These are phyloP conservation scores for Blastobotrys proliferans DNA, from an alignment of 1,139 yeast species.

Conservation along the genomic window DNA sequence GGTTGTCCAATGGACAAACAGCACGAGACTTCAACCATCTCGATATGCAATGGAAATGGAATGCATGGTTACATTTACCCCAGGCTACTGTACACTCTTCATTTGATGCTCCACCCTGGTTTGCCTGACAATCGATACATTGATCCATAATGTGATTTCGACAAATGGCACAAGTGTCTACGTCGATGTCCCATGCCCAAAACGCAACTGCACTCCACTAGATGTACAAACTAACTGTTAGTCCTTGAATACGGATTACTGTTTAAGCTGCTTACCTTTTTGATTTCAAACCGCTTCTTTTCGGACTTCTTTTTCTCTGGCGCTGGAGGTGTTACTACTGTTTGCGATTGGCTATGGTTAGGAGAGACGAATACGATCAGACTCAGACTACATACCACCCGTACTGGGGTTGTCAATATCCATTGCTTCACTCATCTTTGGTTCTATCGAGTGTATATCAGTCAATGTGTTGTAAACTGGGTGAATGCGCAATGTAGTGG, in stretches of 20 bases:
- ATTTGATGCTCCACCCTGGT: conserved; percentile 60
- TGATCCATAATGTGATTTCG: conserved; percentile 98
- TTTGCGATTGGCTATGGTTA: background rate
- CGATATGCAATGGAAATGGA: conserved; percentile 92
- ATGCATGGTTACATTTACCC: conserved; percentile 95
- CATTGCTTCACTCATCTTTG: conserved; percentile 33
- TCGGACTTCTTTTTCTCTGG: conserved; percentile 23
- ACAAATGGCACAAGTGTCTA: conserved; percentile 97
- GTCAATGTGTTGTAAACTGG: too few relatives aligned
- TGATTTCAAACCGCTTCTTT: conserved; percentile 62
- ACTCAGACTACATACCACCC: conserved; percentile 1
- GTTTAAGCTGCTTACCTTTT: conserved; percentile 39
- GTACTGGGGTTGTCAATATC: conserved; percentile 28
- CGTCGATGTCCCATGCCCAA: conserved; percentile 99
- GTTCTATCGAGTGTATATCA: background rate
- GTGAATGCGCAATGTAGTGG: too few relatives aligned
- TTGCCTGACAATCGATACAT: conserved; percentile 93
- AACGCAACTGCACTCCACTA: conserved; percentile 97
- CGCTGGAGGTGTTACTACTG: background rate
- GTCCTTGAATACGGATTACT: background rate
- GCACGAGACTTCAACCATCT: conserved; percentile 97
- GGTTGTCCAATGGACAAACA: conserved; percentile 94
- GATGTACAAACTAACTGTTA: background rate
- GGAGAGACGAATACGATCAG: background rate
- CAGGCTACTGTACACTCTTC: conserved; percentile 94